Evolutionary conservation across 305 asterid genomes (phyloP).

Genomic region (Striga hermonthica): DNA sequence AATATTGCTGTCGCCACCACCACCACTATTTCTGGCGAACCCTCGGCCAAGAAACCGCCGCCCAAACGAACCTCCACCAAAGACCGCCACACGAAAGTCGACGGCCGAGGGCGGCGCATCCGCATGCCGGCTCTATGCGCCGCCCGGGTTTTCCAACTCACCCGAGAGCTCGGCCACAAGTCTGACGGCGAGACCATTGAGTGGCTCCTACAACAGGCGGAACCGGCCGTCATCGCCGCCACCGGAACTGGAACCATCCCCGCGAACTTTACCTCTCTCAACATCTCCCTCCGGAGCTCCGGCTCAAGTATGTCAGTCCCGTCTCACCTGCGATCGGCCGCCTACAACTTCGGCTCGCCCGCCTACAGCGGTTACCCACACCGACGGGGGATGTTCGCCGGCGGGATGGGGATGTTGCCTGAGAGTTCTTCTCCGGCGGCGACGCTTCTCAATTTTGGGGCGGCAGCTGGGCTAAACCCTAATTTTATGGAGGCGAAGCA

Average conservation of each 20-base stretch:
- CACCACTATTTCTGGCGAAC: conserved; percentile 33
- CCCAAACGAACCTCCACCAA: conserved; percentile 72
- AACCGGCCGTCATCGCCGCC: conserved; percentile 68
- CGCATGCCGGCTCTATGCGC: conserved; percentile 81
- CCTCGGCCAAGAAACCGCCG: conserved; percentile 74
- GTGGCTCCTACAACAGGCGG: conserved; percentile 79
- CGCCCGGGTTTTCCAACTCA: conserved; percentile 85
- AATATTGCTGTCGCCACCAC: too few species aligned
- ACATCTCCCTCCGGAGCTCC: conserved; percentile 58
- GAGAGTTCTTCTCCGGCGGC: too few species aligned
- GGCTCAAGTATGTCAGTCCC: conserved; percentile 70
- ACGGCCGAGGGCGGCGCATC: conserved; percentile 68
- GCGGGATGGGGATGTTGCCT: too few species aligned
- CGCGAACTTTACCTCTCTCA: conserved; percentile 64
- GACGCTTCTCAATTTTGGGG: too few species aligned
- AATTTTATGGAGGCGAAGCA: too few species aligned
- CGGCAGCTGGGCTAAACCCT: too few species aligned
- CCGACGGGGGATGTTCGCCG: too few species aligned
- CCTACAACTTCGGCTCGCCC: too few species aligned
- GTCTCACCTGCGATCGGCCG: conserved; percentile 48
- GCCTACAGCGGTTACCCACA: too few species aligned
- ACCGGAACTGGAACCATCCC: conserved; percentile 82
- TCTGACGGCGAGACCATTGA: too few species aligned
- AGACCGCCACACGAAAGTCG: conserved; percentile 71
- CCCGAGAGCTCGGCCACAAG: conserved; percentile 41